Evolutionary conservation across 169 alveolate genomes (phyloP), one percentile per base, ranked within the genome.

Genomic region (Plasmodium coatneyi): DNA sequence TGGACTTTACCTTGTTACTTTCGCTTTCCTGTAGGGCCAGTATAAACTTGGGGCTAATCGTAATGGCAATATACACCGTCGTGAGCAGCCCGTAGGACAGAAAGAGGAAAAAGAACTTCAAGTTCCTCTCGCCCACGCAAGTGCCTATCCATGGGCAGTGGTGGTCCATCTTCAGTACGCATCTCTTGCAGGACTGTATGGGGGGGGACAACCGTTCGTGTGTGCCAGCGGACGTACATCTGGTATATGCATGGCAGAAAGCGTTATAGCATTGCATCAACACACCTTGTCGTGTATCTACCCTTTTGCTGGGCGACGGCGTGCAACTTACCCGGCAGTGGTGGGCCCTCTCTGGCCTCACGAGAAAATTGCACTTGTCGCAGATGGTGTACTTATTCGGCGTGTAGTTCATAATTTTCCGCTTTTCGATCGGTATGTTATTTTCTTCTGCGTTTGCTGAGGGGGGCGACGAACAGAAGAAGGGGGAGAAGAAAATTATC

Each of bases 111-210:
- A 84, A 84, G 52, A 74, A 84, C 16, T 84, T 84, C 49, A 84
- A 43, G 22, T 84, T 84, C 80, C 79, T 84, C 79, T 84, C 93
- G n/a, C 93, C 93, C 25, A 84, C 93, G 12, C 93, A 84, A 12
- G 93, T 84, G 16, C 93, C 93, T 74, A 84, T 84, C 93, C 93
- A 84, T 46, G 93, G 93, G n/a, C 93, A 84, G 28, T 84, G 93
- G 32, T 84, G 93, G 28, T 84, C 93, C 93, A 84, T 84, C 82
- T 74, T 84, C 60, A 84, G 80, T 41, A 84, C 84, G 43, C 93
- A 84, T 36, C 71, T 72, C 34, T 74, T 43, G 22, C 93, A 84
- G n/a, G 84, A 22, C 93, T 83, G 46, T 4, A 71, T 12, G n/a
- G 9, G 25, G 0, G 10, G 25, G 14, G 32, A 3, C 14, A 25